Percentiles rank a stretch among this genome's conserved stretches.
phyloP scores from a whole-genome alignment of 2,329 filamentous ascomycete species.

The Thielaviopsis euricoi region DNA sequence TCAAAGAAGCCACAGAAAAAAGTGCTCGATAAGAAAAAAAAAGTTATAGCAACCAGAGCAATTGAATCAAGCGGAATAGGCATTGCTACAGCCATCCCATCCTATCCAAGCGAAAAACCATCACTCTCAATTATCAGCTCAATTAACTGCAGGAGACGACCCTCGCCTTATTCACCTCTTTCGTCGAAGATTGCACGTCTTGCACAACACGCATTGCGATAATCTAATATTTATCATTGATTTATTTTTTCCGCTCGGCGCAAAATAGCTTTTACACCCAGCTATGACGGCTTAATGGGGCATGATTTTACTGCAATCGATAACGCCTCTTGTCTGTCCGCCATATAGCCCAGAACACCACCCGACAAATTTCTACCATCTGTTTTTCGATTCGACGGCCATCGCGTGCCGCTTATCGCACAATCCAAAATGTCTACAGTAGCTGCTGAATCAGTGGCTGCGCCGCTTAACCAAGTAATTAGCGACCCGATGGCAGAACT shows the following conservation, averaged over 20 bases:
- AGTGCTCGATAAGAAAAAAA: slow-evolving; percentile 12
- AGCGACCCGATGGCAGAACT: slow-evolving; percentile 3
- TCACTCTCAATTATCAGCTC: not conserved
- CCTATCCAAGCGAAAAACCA: not conserved
- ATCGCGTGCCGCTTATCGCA: not conserved
- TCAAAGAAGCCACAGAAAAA: slow-evolving; percentile 8
- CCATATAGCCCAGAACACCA: not conserved
- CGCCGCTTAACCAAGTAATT: slow-evolving; percentile 3
- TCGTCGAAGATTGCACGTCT: slow-evolving; percentile 10
- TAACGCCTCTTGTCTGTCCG: not conserved
- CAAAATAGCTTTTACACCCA: not conserved
- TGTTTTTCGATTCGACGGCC: not conserved
- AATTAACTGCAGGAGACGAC: slow-evolving; percentile 10
- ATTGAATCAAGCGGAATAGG: not conserved
- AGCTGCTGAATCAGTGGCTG: slow-evolving; percentile 6
- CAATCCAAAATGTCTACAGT: slow-evolving; percentile 6
- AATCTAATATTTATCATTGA: not conserved
- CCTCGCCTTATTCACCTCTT: not conserved
- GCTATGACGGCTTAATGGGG: slow-evolving; percentile 11
- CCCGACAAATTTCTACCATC: not conserved
- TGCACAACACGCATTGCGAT: not conserved
- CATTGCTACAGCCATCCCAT: not conserved
- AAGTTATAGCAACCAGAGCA: not conserved
- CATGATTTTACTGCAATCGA: slow-evolving; percentile 6
- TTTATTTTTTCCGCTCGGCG: slow-evolving; percentile 1